Evolutionary conservation across 2,329 filamentous ascomycete species (phyloP), one percentile per base, ranked within the genome.

Genomic region (Pseudogymnoascus sp.): DNA sequence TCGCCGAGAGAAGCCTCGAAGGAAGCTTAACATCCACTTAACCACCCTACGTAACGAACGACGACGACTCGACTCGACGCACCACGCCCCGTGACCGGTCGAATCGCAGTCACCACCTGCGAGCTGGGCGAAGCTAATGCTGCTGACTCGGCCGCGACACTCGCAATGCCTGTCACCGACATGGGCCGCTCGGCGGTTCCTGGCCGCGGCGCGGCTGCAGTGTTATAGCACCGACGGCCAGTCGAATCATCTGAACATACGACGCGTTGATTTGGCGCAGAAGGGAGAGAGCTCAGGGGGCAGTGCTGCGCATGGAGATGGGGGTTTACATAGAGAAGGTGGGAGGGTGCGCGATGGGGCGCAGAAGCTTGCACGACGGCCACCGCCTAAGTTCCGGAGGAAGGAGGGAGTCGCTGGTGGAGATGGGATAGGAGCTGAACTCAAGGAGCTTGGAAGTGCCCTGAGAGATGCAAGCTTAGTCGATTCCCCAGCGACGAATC

Each of bases 91-190:
- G 46, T 53, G 23, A 53, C 14, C 46, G 25, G 46, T 53, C 46
- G 46, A 53, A 53, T 53, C 14, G 23, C 46, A 67, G 67, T 66
- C 71, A 74, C 75, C 44, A 62, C 56, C 60, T 65, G 60, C 60
- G 60, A 34, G 62, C 56, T 64, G 59, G 42, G 62, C 62, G 67
- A 62, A 64, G 69, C 78, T 78, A 73, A 79, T 80, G 77, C 76
- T 73, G 72, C 73, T 72, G 70, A 74, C 74, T 72, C 75, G 75
- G 68, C 70, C 75, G 40, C 70, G 74, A 65, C 75, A 72, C 71
- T 73, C 76, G 73, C 75, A 75, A 73, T 77, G 75, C 73, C 74
- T 77, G 69, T 72, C 75, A 68, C 73, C 75, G 70, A 69, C 71
- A 72, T 76, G 76, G 77, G 75, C 69, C 67, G 66, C 71, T 46